These are phyloP conservation scores for Penicillium corylophilum DNA, from an alignment of 2,329 filamentous ascomycete genomes.

Conservation along the genomic window DNA sequence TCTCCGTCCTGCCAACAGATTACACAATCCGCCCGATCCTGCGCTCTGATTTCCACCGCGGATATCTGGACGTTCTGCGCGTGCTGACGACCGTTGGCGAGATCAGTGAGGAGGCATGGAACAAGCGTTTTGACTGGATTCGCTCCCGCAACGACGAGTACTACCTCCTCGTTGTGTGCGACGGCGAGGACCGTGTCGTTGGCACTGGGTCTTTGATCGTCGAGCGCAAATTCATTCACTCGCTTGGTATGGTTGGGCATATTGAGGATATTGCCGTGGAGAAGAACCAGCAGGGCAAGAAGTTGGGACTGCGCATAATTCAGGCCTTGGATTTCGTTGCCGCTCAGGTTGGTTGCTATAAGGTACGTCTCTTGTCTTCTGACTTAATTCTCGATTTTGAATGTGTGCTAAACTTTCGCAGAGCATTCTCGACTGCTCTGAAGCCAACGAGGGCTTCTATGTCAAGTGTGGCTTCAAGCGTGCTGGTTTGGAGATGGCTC, in stretches of 20 bases:
- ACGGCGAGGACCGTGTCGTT: slow-evolving; percentile 70
- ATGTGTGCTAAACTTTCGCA: slow-evolving; percentile 38
- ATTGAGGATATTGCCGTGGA: slow-evolving; percentile 97
- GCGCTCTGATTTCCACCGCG: slow-evolving; percentile 71
- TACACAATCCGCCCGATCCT: slow-evolving; percentile 82
- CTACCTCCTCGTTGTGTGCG: slow-evolving; percentile 82
- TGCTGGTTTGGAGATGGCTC: slow-evolving; percentile 93
- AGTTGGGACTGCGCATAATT: slow-evolving; percentile 87
- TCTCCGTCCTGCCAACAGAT: slow-evolving; percentile 69
- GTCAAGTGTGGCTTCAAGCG: slow-evolving; percentile 94
- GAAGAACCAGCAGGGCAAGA: slow-evolving; percentile 96
- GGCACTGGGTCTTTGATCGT: slow-evolving; percentile 87
- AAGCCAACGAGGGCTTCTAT: slow-evolving; percentile 96
- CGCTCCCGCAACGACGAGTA: slow-evolving; percentile 71
- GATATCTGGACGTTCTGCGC: slow-evolving; percentile 87
- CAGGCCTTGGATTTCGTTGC: slow-evolving; percentile 89
- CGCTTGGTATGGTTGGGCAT: slow-evolving; percentile 68
- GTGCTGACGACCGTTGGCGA: slow-evolving; percentile 93
- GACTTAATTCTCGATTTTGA: background rate
- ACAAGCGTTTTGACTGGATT: slow-evolving; percentile 81
- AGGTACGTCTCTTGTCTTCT: slow-evolving; percentile 48
- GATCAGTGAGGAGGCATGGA: slow-evolving; percentile 71
- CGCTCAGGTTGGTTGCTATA: slow-evolving; percentile 89
- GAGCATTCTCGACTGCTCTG: slow-evolving; percentile 94
- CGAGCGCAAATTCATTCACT: slow-evolving; percentile 71